These are phyloP conservation scores for Cordyceps cateniannulata DNA, from an alignment of 2,329 filamentous ascomycete species.

Conservation along the genomic window DNA sequence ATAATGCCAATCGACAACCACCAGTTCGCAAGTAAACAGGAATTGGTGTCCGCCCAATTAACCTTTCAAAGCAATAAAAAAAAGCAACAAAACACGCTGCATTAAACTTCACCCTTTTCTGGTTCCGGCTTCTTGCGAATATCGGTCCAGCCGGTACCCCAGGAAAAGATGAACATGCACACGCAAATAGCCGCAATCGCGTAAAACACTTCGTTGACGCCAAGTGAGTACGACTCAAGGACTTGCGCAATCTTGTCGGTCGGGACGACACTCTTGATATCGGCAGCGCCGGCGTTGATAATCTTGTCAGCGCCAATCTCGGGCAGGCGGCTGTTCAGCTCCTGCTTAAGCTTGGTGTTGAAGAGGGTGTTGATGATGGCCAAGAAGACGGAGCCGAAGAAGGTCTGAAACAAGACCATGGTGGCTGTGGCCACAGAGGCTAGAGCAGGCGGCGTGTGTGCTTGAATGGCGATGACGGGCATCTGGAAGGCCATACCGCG, in stretches of 20 bases:
- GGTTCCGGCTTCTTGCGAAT: constrained; percentile 32
- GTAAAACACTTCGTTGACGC: constrained; percentile 25
- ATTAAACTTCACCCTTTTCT: constrained; percentile 16
- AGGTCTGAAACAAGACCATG: constrained; percentile 33
- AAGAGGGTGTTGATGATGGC: constrained; percentile 27
- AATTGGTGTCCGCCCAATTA: neutral
- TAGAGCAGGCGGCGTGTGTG: constrained; percentile 19
- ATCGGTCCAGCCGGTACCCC: constrained; percentile 41
- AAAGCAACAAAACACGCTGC: neutral
- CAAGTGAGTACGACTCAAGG: constrained; percentile 33
- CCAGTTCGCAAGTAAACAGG: neutral
- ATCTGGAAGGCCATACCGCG: constrained; percentile 42
- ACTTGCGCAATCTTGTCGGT: constrained; percentile 27
- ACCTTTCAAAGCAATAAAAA: neutral
- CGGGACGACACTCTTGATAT: constrained; percentile 27
- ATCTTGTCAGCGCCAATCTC: constrained; percentile 24
- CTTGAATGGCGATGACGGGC: constrained; percentile 24
- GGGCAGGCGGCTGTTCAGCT: constrained; percentile 25
- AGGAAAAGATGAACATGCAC: constrained; percentile 27
- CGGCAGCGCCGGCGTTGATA: constrained; percentile 37
- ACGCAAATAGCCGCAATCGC: constrained; percentile 25
- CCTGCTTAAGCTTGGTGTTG: constrained; percentile 24
- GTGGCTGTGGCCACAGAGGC: constrained; percentile 23
- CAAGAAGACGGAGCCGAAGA: constrained; percentile 42
- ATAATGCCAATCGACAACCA: neutral